These are phyloP conservation scores for Fusarium continuum DNA, from an alignment of 2,329 filamentous ascomycete species.

Conservation along the genomic window DNA sequence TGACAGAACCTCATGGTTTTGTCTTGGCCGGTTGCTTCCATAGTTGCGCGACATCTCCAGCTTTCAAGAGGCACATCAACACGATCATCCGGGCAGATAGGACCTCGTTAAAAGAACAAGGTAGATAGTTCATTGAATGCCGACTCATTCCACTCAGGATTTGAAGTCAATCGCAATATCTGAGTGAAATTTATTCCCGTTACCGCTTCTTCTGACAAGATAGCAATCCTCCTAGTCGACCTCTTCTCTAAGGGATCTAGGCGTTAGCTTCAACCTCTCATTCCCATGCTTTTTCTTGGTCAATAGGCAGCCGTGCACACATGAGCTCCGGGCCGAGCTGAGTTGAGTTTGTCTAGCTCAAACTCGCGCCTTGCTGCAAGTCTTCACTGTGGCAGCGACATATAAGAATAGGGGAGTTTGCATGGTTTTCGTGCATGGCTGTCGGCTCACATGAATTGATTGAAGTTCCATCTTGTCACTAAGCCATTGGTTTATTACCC, in stretches of 20 bases:
- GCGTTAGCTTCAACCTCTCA: conserved; percentile 29
- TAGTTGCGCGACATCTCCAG: conserved; percentile 7
- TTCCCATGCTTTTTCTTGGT: conserved; percentile 13
- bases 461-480: conserved; percentile 23
- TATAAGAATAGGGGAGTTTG: conserved; percentile 39
- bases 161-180: neutral
- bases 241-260: conserved; percentile 26
- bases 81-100: neutral
- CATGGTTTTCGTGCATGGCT: conserved; percentile 47
- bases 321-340: conserved; percentile 12
- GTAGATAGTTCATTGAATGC: neutral
- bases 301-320: conserved; percentile 1
- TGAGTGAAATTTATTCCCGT: neutral
- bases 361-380: conserved; percentile 25
- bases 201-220: conserved; percentile 7
- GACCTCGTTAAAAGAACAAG: neutral
- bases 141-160: neutral
- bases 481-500: conserved; percentile 4
- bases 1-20: conserved; percentile 11
- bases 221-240: neutral
- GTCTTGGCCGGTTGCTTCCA: conserved; percentile 18
- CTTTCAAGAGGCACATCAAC: neutral
- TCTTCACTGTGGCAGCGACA: conserved; percentile 20
- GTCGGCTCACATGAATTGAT: conserved; percentile 49
- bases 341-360: conserved; percentile 15